Percentiles rank a stretch among this genome's conserved stretches.
Evolutionary conservation across 148 eudicot genomes (phyloP).

Genomic region (Spergularia marina): DNA sequence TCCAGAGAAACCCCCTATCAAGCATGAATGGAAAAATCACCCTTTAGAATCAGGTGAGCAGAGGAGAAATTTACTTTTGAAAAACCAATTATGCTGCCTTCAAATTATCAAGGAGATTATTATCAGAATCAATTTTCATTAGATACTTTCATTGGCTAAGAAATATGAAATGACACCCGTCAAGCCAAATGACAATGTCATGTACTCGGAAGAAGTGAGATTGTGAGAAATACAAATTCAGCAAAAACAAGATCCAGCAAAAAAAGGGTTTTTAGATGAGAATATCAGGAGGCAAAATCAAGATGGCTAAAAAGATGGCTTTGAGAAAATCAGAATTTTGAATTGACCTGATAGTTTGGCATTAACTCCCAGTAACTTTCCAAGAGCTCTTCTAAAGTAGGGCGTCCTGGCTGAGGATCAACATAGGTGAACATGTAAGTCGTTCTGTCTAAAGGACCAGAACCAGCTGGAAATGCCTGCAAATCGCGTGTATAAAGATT

Average conservation of each 20-base stretch:
- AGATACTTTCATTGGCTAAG: neutral
- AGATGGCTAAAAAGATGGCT: neutral
- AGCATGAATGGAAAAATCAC: constrained; percentile 18
- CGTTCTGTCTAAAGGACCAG: constrained; percentile 85
- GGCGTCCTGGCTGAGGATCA: constrained; percentile 82
- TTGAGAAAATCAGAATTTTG: constrained; percentile 12
- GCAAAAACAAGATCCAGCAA: neutral
- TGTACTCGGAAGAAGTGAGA: neutral
- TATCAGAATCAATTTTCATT: neutral
- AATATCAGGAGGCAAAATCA: neutral
- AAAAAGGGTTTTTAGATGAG: neutral
- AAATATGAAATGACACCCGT: neutral
- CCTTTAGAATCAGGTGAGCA: neutral
- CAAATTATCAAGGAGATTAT: too few species aligned
- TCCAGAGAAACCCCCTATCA: constrained; percentile 77
- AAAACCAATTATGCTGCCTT: too few species aligned
- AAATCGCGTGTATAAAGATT: constrained; percentile 18
- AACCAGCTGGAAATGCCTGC: constrained; percentile 99
- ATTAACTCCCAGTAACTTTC: constrained; percentile 94
- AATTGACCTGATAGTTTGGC: constrained; percentile 86
- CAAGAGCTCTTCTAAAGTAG: constrained; percentile 77
- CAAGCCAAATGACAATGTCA: too few species aligned
- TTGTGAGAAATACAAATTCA: neutral
- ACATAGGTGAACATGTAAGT: constrained; percentile 95
- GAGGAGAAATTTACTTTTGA: neutral